Percentiles rank a stretch among this genome's conserved stretches.
These are phyloP conservation scores for Niveomyces coronatus DNA, from an alignment of 2,329 filamentous ascomycete species.

Conservation along the genomic window DNA sequence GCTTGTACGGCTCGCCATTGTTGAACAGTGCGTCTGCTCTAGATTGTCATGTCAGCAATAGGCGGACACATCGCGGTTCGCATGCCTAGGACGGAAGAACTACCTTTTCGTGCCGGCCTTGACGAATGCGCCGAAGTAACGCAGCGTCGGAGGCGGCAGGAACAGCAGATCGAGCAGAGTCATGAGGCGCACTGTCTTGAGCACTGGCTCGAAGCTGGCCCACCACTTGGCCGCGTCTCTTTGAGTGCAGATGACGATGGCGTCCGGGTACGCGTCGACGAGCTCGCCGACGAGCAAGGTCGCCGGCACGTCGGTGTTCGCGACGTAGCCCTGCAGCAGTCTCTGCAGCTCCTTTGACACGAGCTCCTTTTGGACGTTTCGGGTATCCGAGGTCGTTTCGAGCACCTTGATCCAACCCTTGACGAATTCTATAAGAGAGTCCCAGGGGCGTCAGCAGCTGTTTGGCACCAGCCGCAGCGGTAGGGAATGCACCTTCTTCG, in stretches of 20 bases:
- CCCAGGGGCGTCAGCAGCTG: not conserved
- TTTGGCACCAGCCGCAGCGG: not conserved
- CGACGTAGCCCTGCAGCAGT: not conserved
- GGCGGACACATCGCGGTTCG: not conserved
- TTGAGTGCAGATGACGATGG: not conserved
- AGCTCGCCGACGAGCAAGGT: not conserved
- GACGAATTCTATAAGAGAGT: not conserved
- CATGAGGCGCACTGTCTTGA: not conserved
- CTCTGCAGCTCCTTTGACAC: not conserved
- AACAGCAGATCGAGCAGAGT: not conserved
- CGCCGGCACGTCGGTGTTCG: not conserved
- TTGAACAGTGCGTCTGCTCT: not conserved
- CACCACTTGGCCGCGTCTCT: not conserved
- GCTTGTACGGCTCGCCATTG: not conserved
- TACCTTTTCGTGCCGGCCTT: not conserved
- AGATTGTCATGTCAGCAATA: not conserved
- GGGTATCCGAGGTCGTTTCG: not conserved
- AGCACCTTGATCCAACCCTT: not conserved
- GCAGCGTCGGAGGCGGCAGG: not conserved
- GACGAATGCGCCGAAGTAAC: not conserved
- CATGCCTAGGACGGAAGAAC: not conserved
- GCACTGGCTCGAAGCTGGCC: not conserved
- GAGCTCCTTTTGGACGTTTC: not conserved
- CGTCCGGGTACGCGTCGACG: not conserved
- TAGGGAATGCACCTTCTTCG: not conserved